Conservation (phyloP, 2,329 filamentous ascomycete genomes). For the Fusarium veterinarium region DNA sequence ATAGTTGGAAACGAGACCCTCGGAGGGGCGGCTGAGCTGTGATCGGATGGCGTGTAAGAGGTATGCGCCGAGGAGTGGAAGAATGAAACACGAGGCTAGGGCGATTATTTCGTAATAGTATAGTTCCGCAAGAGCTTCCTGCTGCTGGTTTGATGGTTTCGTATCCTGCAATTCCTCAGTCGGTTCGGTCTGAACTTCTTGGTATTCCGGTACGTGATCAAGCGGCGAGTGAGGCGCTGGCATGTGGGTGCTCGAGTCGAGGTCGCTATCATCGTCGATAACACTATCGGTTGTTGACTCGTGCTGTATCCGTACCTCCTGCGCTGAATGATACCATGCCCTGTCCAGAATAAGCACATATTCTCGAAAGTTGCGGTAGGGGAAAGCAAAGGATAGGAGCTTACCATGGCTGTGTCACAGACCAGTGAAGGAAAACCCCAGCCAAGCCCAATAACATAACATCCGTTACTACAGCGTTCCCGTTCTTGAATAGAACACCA, state of each 20-base stretch:
- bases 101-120: constrained; percentile 80
- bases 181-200: constrained; percentile 32
- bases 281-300: constrained; percentile 55
- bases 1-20: constrained; percentile 90
- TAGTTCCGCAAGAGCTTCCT: constrained; percentile 69
- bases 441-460: constrained; percentile 82
- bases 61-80: constrained; percentile 83
- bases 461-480: constrained; percentile 85
- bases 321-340: constrained; percentile 77
- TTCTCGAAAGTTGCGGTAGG: background rate
- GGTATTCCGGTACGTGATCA: constrained; percentile 60
- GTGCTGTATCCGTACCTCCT: constrained; percentile 67
- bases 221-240: constrained; percentile 44
- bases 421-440: constrained; percentile 92
- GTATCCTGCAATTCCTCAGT: constrained; percentile 27
- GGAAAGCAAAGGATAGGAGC: constrained; percentile 35
- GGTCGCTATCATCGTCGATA: constrained; percentile 60
- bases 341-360: constrained; percentile 27
- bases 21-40: constrained; percentile 84
- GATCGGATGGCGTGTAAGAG: constrained; percentile 83
- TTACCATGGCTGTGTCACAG: constrained; percentile 88
- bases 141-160: constrained; percentile 41
- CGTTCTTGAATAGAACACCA: constrained; percentile 86
- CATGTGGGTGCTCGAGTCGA: constrained; percentile 46
- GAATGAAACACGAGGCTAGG: constrained; percentile 80